A percentile compares a stretch with the other conserved stretches of the same genome.
These are phyloP conservation scores for Asterochloris erici DNA, from an alignment of 139 green algal species.

Conservation along the genomic window DNA sequence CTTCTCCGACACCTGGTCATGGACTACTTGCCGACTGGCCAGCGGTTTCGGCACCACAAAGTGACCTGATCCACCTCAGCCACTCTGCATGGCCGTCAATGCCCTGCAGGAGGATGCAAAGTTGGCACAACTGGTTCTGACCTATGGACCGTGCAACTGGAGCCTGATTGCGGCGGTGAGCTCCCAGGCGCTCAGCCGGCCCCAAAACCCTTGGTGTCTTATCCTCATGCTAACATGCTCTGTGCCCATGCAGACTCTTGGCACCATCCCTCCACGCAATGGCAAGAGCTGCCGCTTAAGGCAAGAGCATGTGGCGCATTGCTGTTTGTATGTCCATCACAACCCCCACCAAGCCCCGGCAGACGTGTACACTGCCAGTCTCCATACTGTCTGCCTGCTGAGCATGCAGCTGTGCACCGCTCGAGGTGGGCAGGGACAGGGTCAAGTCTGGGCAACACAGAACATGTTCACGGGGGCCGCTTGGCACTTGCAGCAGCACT, in stretches of 20 bases:
- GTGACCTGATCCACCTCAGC: too few relatives aligned
- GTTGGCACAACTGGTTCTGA: conserved; percentile 14
- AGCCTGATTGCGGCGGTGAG: conserved; percentile 18
- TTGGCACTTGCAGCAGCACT: neutral
- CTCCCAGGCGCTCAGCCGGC: neutral
- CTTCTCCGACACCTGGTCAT: too few relatives aligned
- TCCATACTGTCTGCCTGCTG: too few relatives aligned
- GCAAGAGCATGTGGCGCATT: neutral
- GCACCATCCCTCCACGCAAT: conserved; percentile 28
- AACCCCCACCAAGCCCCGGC: too few relatives aligned
- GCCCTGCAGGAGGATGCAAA: conserved; percentile 22
- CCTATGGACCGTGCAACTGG: conserved; percentile 21
- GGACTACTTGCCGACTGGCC: too few relatives aligned
- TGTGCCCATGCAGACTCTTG: neutral
- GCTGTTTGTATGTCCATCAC: too few relatives aligned
- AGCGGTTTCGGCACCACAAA: too few relatives aligned
- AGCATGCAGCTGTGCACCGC: too few relatives aligned
- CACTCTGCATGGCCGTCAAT: too few relatives aligned
- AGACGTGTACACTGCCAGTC: too few relatives aligned
- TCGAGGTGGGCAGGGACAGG: neutral
- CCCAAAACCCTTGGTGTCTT: neutral
- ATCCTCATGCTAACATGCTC: neutral
- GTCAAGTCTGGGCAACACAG: neutral
- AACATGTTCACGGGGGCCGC: neutral
- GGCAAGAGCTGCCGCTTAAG: conserved; percentile 83